A percentile compares a stretch with the other conserved stretches of the same genome.
Conservation (phyloP, 805 yeast species). For the Candida boidinii region DNA sequence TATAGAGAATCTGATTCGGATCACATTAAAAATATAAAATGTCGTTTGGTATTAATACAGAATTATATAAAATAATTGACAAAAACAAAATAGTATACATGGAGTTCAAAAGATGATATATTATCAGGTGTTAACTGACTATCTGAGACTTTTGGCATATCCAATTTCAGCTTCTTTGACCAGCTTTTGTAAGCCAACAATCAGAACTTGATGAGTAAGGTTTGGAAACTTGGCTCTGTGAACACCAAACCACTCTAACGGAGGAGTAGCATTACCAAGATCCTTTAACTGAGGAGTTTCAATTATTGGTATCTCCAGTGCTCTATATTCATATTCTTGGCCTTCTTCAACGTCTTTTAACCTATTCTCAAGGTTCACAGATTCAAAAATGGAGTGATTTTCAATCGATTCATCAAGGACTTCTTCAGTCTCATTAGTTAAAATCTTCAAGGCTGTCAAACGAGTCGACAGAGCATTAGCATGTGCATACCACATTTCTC, state of each 20-base stretch:
- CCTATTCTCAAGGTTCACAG: conserved; percentile 29
- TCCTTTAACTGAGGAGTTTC: conserved; percentile 88
- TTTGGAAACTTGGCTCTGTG: conserved; percentile 83
- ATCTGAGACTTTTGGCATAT: conserved; percentile 42
- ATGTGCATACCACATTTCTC: conserved; percentile 90
- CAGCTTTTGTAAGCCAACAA: conserved; percentile 63
- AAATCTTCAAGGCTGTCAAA: conserved; percentile 28
- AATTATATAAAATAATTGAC: too few relatives aligned
- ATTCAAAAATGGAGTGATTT: conserved; percentile 22
- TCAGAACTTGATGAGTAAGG: conserved; percentile 72
- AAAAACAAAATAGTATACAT: too few relatives aligned
- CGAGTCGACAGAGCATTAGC: conserved; percentile 64
- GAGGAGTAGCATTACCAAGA: conserved; percentile 95
- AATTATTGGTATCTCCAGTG: conserved; percentile 70
- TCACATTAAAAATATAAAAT: too few relatives aligned
- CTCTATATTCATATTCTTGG: conserved; percentile 41
- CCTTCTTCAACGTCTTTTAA: conserved; percentile 41
- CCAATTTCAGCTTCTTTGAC: conserved; percentile 59
- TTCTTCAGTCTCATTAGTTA: conserved; percentile 17
- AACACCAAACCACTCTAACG: conserved; percentile 95
- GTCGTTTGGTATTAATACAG: too few relatives aligned
- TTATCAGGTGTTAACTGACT: too few relatives aligned
- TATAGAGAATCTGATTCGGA: too few relatives aligned
- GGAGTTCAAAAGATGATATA: too few relatives aligned
- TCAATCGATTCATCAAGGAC: too few relatives aligned